phyloP scores from a whole-genome alignment of 2,329 filamentous ascomycete species.

The Graphium sp. region DNA sequence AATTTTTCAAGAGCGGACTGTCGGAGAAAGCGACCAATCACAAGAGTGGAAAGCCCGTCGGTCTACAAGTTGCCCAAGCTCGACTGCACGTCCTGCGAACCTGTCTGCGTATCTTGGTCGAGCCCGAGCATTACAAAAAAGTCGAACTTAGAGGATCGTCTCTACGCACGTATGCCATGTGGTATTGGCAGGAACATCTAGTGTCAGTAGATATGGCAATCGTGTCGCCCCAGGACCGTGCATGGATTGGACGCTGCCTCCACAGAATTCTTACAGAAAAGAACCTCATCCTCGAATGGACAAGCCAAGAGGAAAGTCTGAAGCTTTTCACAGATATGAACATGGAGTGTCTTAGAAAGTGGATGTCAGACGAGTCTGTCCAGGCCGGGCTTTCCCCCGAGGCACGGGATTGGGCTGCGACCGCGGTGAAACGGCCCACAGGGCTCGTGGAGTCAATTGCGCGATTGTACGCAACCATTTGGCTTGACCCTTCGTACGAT shows the following conservation, averaged over 20 bases:
- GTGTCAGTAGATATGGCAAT: slow-evolving; percentile 14
- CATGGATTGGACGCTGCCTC: slow-evolving; percentile 14
- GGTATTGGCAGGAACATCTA: slow-evolving; percentile 27
- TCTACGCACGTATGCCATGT: slow-evolving; percentile 18
- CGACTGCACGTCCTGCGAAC: slow-evolving; percentile 18
- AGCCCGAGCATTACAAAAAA: slow-evolving; percentile 8
- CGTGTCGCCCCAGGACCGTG: slow-evolving; percentile 13
- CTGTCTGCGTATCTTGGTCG: slow-evolving; percentile 21
- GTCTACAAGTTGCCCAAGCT: slow-evolving; percentile 16
- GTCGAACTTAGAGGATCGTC: slow-evolving; percentile 2
- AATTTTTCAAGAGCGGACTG: slow-evolving; percentile 18
- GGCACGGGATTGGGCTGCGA: slow-evolving; percentile 14
- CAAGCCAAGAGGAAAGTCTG: slow-evolving; percentile 21
- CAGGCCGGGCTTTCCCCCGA: slow-evolving; percentile 12
- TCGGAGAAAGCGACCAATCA: slow-evolving; percentile 8
- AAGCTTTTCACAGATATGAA: slow-evolving; percentile 21
- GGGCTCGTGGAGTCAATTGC: slow-evolving; percentile 20
- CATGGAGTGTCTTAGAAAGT: slow-evolving; percentile 16
- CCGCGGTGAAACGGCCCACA: slow-evolving; percentile 10
- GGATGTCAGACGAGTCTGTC: slow-evolving; percentile 17
- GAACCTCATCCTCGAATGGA: slow-evolving; percentile 20
- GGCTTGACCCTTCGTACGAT: slow-evolving; percentile 16
- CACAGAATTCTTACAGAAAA: slow-evolving; percentile 20
- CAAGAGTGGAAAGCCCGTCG: slow-evolving; percentile 10
- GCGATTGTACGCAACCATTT: slow-evolving; percentile 18